Evolutionary conservation across 208 protist species (phyloP), one percentile per base, ranked within the genome.

Genomic region (Histomonas meleagridis): DNA sequence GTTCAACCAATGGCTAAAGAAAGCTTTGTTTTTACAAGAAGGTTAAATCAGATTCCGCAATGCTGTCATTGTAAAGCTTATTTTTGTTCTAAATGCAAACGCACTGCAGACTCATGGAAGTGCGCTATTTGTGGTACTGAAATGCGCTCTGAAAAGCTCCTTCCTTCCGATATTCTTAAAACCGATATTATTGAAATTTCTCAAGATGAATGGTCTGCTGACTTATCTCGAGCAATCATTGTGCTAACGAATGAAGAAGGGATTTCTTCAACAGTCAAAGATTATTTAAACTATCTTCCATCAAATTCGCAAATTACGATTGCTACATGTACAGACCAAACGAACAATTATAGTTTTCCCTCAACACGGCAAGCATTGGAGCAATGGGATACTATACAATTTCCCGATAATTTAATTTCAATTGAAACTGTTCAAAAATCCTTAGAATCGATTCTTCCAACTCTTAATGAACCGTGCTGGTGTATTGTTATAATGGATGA

Each of bases 371-470:
- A 86, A 86, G 55, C 55, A 18, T 35, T 86, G 7, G n/a, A 14
- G 16, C 46, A 86, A 86, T 86, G 51, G n/a, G 76, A 86, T 55
- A 46, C 76, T 1, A 86, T 55, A 38, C 76, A 40, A 55, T 86
- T 86, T 46, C 76, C 76, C 7, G 18, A 12, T 38, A 0, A 9
- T 23, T 38, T 40, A 55, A 86, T 86, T 86, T 46, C 76, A 38
- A 57, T 86, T 28, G 76, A 86, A 55, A 57, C 16, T 0, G 40
- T 46, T 18, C 26, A 14, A 38, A 5, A 51, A 16, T 32, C 14
- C 7, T 26, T 86, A 1, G 38, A 32, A 2, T 10, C 14, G 2
- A 18, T 55, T 26, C 38, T 86, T 38, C 14, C 14, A 0, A 86
- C 43, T 18, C 12, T 86, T 10, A 23, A 18, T 7, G 46, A 51